A percentile compares a stretch with the other conserved stretches of the same genome.
Evolutionary conservation across 768 basidiomycete genomes (phyloP).

Genomic region (Xanthoconium purpureum): DNA sequence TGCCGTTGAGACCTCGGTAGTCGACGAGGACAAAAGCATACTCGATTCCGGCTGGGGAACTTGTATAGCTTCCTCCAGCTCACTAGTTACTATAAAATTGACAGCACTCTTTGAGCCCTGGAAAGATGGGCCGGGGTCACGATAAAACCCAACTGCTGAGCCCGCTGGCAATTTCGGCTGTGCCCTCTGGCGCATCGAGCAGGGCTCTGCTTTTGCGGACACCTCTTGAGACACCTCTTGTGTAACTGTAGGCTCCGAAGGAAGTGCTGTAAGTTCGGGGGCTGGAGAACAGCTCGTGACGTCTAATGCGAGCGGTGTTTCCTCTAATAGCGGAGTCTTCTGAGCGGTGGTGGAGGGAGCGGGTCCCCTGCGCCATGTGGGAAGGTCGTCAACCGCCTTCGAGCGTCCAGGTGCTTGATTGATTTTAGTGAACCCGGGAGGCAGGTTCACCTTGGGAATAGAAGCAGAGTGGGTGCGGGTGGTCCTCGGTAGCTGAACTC

Average conservation of each 20-base stretch:
- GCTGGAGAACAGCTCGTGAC: conserved; percentile 68
- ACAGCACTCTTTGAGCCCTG: conserved; percentile 50
- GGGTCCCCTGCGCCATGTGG: conserved; percentile 40
- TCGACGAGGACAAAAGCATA: conserved; percentile 27
- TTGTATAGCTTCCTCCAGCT: conserved; percentile 47
- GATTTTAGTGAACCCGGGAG: conserved; percentile 24
- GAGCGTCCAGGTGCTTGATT: conserved; percentile 23
- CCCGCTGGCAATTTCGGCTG: conserved; percentile 73
- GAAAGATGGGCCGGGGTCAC: conserved; percentile 54
- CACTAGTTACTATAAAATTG: conserved; percentile 77
- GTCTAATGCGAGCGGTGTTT: conserved; percentile 34
- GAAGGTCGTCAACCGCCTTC: conserved; percentile 33
- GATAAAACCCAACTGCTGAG: conserved; percentile 70
- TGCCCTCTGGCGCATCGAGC: conserved; percentile 43
- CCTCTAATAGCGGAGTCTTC: conserved; percentile 8
- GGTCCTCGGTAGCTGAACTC: conserved; percentile 36
- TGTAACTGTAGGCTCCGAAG: conserved; percentile 31
- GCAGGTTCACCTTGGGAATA: conserved; percentile 40
- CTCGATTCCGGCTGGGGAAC: conserved; percentile 15
- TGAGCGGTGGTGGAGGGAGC: conserved; percentile 13
- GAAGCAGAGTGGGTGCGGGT: conserved; percentile 2
- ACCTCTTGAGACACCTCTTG: conserved; percentile 36
- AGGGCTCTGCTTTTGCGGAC: conserved; percentile 24
- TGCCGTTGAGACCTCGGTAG: conserved; percentile 10
- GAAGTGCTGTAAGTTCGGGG: conserved; percentile 39